These are phyloP conservation scores for Carex parvula DNA, from an alignment of 176 grass and related monocot genomes.

Conservation along the genomic window DNA sequence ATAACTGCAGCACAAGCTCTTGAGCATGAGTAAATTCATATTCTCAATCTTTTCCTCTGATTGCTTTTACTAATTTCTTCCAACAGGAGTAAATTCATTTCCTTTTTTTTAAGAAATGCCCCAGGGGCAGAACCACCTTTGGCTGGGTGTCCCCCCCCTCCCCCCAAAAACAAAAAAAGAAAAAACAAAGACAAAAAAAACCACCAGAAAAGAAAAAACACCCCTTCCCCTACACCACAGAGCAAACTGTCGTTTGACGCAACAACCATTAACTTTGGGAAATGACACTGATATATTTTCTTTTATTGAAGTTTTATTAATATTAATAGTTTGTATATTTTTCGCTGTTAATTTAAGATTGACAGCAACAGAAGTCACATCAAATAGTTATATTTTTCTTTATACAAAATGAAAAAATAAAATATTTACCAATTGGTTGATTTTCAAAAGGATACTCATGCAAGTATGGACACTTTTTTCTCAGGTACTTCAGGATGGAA, in stretches of 20 bases:
- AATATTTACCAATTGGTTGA: neutral
- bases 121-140: neutral
- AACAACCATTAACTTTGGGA: neutral
- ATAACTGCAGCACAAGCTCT: slow-evolving; percentile 95
- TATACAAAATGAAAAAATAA: neutral
- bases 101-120: neutral
- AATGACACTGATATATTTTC: neutral
- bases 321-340: too few species aligned
- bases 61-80: slow-evolving; percentile 3
- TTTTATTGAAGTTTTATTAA: neutral
- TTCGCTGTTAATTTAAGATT: too few species aligned
- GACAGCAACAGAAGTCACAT: neutral
- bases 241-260: neutral
- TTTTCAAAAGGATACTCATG: neutral
- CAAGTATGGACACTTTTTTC: slow-evolving; percentile 30
- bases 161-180: neutral
- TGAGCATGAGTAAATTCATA: slow-evolving; percentile 81
- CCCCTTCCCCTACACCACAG: too few species aligned
- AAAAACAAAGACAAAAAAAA: too few species aligned
- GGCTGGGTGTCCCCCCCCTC: neutral
- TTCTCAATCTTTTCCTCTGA: slow-evolving; percentile 19
- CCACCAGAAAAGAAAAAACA: too few species aligned
- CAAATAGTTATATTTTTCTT: neutral
- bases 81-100: neutral
- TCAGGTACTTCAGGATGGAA: slow-evolving; percentile 95